A percentile compares a stretch with the other conserved stretches of the same genome.
Evolutionary conservation across 2,329 filamentous ascomycete genomes (phyloP).

Genomic region (Claviceps quebecensis): DNA sequence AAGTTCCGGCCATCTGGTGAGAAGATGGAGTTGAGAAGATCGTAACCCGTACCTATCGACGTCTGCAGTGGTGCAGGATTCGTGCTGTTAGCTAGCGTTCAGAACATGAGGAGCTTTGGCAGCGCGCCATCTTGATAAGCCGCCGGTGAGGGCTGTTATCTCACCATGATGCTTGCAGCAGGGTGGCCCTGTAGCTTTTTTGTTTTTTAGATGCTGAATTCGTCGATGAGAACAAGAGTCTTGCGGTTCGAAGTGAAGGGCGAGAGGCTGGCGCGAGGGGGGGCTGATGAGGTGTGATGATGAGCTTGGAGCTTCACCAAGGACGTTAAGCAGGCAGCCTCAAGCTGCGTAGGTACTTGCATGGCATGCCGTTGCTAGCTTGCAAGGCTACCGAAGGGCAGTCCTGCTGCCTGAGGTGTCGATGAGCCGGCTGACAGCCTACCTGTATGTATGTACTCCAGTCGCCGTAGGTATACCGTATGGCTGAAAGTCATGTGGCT

Average conservation of each 20-base stretch:
- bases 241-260: neutral
- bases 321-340: slow-evolving; percentile 3
- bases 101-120: neutral
- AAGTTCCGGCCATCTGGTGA: slow-evolving; percentile 98
- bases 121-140: neutral
- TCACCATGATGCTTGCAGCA: slow-evolving; percentile 9
- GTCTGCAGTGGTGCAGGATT: slow-evolving; percentile 47
- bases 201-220: neutral
- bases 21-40: slow-evolving; percentile 99
- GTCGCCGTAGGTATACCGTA: too few relatives aligned
- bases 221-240: neutral
- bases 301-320: slow-evolving; percentile 17
- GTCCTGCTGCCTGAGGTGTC: slow-evolving; percentile 2
- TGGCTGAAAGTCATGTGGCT: neutral
- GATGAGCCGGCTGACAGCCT: neutral
- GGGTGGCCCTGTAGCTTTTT: slow-evolving; percentile 1
- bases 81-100: slow-evolving; percentile 3
- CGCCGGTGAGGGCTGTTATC: slow-evolving; percentile 1
- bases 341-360: slow-evolving; percentile 1
- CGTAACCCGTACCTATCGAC: slow-evolving; percentile 98
- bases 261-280: neutral
- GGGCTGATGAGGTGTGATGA: neutral
- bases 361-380: neutral
- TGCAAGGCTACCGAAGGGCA: neutral
- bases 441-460: too few relatives aligned